A percentile compares a stretch with the other conserved stretches of the same genome.
phyloP scores from a whole-genome alignment of 179 eudicot genomes.

The Beta corolliflora region DNA sequence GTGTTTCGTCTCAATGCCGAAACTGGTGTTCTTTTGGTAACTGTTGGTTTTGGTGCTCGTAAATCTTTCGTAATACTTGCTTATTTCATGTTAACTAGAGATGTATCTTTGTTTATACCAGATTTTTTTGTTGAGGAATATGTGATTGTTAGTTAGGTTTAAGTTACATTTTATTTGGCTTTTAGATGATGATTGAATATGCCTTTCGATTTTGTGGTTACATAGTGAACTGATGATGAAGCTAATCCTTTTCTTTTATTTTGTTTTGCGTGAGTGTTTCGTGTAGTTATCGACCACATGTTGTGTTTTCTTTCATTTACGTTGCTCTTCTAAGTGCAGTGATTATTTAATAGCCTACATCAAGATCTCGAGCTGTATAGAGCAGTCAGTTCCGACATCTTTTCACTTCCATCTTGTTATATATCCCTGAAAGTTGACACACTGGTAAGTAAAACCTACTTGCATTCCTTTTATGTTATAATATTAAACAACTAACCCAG shows the following conservation, averaged over 20 bases:
- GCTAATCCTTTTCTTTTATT: background rate
- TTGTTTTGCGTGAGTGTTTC: background rate
- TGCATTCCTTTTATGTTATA: conserved; percentile 1
- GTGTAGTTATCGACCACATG: background rate
- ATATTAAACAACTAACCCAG: background rate
- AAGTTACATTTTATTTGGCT: background rate
- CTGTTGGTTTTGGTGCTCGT: no score
- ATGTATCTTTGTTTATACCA: background rate
- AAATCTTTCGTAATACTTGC: background rate
- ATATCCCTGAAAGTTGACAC: conserved; percentile 65
- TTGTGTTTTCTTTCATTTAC: background rate
- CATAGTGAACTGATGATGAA: background rate
- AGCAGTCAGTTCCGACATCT: conserved; percentile 51
- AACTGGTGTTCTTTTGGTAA: no score
- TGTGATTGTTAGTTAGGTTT: background rate
- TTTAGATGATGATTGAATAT: background rate
- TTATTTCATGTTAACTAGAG: background rate
- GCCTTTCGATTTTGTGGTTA: background rate
- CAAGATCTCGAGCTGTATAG: conserved; percentile 57
- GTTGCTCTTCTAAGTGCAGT: conserved; percentile 38
- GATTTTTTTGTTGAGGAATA: background rate
- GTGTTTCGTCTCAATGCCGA: no score
- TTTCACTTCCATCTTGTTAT: conserved; percentile 66
- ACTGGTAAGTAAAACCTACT: conserved; percentile 50
- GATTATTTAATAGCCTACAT: conserved; percentile 54